Base-by-base conservation (phyloP, 163 green algal genomes). In the Chloromonas sp. region DNA sequence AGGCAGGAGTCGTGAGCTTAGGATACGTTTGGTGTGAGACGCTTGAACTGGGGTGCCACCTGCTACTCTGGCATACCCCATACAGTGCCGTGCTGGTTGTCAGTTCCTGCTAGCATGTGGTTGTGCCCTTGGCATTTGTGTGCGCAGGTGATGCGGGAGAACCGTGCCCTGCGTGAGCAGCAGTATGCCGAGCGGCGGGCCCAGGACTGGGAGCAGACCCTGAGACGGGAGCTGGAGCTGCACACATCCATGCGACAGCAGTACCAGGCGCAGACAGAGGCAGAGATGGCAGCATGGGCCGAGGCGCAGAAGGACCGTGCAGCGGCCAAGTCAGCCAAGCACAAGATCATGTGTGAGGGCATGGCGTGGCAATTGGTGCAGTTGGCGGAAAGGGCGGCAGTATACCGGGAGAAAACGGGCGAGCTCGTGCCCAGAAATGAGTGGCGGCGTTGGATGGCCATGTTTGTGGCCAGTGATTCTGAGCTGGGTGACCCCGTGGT, bases 151-250 rank as follows among this genome's bases (percentile, higher is more conserved):
- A 92, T 96, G 90, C 82, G 86, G n/a, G 90, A 91, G 76, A 91
- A 94, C 89, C 88, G 94, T 14, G 36, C 84, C 81, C 82, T 94
- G 85, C 88, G 92, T 0, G 91, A 95, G 84, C 79, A 87, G 82
- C 92, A 95, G 89, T 95, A 96, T 78, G 88, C 90, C 8, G 91
- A 92, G 81, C 89, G 87, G 57, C 86, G 92, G 0, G 92, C 94
- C 71, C 60, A 78, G 13, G 93, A 96, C 81, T 92, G 86, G 89
- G 84, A 91, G 58, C 86, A 93, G 59, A 85, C 91, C 0, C 83
- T 95, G 60, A 82, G 70, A n/a, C 79, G 90, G 0, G 92, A 95
- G 86, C 85, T 85, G 70, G 85, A 93, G 84, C 84, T 91, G 83
- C 86, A 92, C 81, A 87, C 84, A 0, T 90, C 85, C 57, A 84